These are phyloP conservation scores for Boletus edulis DNA, from an alignment of 768 basidiomycete species.

Conservation along the genomic window DNA sequence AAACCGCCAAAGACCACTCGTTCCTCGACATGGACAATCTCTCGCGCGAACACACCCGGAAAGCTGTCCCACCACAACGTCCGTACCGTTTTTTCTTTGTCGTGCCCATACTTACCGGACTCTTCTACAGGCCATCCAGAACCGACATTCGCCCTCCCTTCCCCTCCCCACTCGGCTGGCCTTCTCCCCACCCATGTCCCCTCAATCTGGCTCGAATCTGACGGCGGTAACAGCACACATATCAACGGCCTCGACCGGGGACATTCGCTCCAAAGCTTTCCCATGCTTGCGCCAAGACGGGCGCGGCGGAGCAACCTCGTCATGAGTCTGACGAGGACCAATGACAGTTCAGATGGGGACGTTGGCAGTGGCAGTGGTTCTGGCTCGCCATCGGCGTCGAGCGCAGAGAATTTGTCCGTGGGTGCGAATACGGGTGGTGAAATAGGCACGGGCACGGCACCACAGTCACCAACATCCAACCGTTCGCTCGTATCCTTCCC, in stretches of 20 bases:
- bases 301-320: conserved; percentile 27
- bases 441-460: too few relatives aligned
- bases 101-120: neutral
- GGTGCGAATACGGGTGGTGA: too few relatives aligned
- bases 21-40: conserved; percentile 34
- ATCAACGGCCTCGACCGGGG: conserved; percentile 21
- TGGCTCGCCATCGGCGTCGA: neutral
- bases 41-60: conserved; percentile 33
- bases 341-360: neutral
- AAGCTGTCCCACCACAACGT: conserved; percentile 17
- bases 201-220: conserved; percentile 49
- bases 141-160: conserved; percentile 15
- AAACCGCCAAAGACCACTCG: conserved; percentile 18
- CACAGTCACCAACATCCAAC: too few relatives aligned
- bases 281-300: conserved; percentile 7
- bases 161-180: conserved; percentile 22
- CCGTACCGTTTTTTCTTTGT: neutral
- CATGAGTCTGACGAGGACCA: conserved; percentile 19
- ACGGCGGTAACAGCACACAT: conserved; percentile 22
- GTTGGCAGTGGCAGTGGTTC: neutral
- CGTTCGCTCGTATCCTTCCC: too few relatives aligned
- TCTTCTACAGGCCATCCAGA: conserved; percentile 9
- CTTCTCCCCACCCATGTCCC: conserved; percentile 34
- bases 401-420: too few relatives aligned
- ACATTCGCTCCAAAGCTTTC: conserved; percentile 21